phyloP scores from a whole-genome alignment of 2,329 filamentous ascomycete species.

The Pseudopyricularia javanii region DNA sequence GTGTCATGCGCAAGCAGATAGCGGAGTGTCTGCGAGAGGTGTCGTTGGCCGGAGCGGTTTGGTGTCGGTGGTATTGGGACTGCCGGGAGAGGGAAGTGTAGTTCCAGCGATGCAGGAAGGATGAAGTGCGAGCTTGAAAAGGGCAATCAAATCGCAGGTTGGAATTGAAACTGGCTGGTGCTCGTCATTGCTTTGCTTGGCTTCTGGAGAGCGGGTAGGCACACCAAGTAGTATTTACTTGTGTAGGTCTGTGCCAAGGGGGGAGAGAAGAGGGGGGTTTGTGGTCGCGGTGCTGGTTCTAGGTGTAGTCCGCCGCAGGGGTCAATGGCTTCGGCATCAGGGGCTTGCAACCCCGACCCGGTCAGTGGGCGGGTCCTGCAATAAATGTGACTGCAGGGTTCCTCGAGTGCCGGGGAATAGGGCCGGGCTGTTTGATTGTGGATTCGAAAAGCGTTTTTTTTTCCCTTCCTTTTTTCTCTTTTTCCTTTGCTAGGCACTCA shows the following conservation, averaged over 20 bases:
- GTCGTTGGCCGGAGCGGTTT: neutral
- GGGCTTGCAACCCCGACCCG: no score
- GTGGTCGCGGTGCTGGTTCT: no score
- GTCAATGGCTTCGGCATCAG: neutral
- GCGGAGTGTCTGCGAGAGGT: neutral
- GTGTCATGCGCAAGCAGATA: neutral
- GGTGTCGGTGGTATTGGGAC: no score
- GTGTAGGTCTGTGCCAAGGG: neutral
- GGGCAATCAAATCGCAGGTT: slow-evolving; percentile 13
- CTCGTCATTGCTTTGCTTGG: neutral
- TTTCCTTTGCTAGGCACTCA: neutral
- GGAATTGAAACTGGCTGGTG: neutral
- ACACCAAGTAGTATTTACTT: neutral
- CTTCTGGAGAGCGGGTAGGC: neutral
- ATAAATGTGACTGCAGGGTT: no score
- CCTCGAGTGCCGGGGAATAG: no score
- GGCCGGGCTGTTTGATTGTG: no score
- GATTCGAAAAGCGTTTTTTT: no score
- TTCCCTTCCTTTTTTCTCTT: neutral
- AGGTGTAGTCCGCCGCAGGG: neutral
- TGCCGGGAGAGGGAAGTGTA: no score
- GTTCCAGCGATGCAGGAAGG: neutral
- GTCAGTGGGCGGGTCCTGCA: no score
- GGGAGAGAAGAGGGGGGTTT: no score
- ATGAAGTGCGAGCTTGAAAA: slow-evolving; percentile 9